Base-by-base conservation (phyloP, 2,329 filamentous ascomycete genomes). In the Aspergillus pseudoterreus region DNA sequence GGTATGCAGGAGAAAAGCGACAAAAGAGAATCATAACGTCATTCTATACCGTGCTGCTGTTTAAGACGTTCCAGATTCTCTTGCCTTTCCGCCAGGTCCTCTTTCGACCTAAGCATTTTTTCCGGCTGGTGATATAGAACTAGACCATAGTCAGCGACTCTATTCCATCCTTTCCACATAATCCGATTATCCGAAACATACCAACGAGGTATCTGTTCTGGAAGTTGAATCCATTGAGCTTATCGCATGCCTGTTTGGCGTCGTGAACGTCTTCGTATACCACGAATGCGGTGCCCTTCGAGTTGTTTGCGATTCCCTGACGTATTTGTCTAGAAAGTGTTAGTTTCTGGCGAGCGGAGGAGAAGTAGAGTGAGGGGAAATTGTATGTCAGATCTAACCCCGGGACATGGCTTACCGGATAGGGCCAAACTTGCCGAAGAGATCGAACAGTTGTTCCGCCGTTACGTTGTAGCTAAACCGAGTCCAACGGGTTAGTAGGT, bases 201-300 rank as follows among this genome's bases (percentile, higher is more conserved):
- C 90, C 91, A 69, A 99, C 94, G 65, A 99, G 89, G 77, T 99
- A 99, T 72, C 94, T 88, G 78, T 92, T 96, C 80, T 99, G 94
- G 75, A 99, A 99, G 80, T 99, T 99, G 85, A 95, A 99, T 72
- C 94, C 94, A 81, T 99, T 99, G 74, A 99, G 82, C 80, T 97
- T 96, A 81, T 99, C 94, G 82, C 94, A 97, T 70, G 94, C 94
- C 77, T 91, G 87, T 80, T 99, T 99, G 63, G 94, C 92, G 81
- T 99, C 94, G 83, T 94, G 88, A 63, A 97, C 92, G 82, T 99
- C 94, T 77, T 97, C 94, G 81, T 96, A 99, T 76, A 99, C 94
- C 65, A 99, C 94, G 75, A 96, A 99, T 62, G 92, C 94, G 49
- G 94, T 99, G 72, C 94, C 94, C 77, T 97, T 99, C 68, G 94